Evolutionary conservation across 2,329 filamentous ascomycete species (phyloP).

Genomic region (Aspergillus sp.): DNA sequence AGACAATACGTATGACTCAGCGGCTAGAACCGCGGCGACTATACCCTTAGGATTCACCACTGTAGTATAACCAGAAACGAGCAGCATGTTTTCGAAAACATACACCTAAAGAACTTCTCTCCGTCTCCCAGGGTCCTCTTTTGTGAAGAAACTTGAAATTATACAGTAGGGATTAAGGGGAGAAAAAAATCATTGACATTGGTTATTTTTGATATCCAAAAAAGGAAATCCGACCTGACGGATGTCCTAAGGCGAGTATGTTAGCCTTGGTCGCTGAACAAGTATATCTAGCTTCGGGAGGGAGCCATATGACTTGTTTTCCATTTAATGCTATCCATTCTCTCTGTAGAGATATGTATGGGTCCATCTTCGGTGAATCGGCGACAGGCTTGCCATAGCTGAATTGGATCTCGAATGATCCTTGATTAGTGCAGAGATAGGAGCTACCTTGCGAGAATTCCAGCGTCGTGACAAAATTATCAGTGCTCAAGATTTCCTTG

Average conservation of each 20-base stretch:
- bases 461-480: background rate
- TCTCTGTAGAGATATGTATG: constrained; percentile 4
- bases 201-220: constrained; percentile 5
- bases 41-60: too few relatives aligned
- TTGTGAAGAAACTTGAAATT: too few relatives aligned
- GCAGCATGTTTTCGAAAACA: too few relatives aligned
- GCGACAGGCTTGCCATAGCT: background rate
- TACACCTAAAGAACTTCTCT: too few relatives aligned
- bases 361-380: background rate
- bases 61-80: too few relatives aligned
- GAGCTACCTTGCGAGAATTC: constrained; percentile 5
- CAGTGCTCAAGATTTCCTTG: constrained; percentile 6
- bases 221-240: constrained; percentile 16
- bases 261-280: constrained; percentile 4
- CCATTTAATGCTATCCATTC: constrained; percentile 8
- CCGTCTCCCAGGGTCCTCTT: too few relatives aligned
- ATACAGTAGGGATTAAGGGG: too few relatives aligned
- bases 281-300: constrained; percentile 3
- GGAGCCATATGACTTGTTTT: constrained; percentile 10
- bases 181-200: background rate
- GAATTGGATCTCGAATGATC: constrained; percentile 6
- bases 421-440: constrained; percentile 5
- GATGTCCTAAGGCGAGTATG: constrained; percentile 12
- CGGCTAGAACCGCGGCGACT: too few relatives aligned
- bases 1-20: too few relatives aligned